Percentiles rank a stretch among this genome's conserved stretches.
phyloP scores from a whole-genome alignment of 2,329 filamentous ascomycete species.

The Fusarium austroafricanum region DNA sequence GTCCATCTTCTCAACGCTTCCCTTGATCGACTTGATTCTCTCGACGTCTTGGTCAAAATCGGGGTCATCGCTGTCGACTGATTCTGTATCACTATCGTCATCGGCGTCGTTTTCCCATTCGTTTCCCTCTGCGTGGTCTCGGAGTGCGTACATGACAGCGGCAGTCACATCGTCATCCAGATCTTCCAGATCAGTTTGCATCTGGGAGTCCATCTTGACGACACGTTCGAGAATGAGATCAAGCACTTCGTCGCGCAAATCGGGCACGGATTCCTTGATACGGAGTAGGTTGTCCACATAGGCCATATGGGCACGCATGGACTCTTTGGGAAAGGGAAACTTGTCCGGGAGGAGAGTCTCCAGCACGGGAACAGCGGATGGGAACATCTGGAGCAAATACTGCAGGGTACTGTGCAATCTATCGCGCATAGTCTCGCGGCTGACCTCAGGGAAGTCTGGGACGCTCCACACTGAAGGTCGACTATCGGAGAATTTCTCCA shows the following conservation, averaged over 20 bases:
- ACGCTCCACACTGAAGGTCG: conserved; percentile 60
- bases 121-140: conserved; percentile 42
- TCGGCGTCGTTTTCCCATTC: conserved; percentile 63
- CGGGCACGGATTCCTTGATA: conserved; percentile 80
- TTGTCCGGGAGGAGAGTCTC: conserved; percentile 73
- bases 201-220: conserved; percentile 94
- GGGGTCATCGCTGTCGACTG: conserved; percentile 75
- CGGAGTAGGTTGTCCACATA: conserved; percentile 88
- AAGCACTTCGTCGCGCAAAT: conserved; percentile 82
- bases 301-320: conserved; percentile 82
- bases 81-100: conserved; percentile 75
- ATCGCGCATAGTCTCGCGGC: conserved; percentile 72
- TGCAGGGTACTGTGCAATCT: conserved; percentile 81
- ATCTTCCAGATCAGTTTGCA: conserved; percentile 93
- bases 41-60: conserved; percentile 72
- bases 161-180: conserved; percentile 89
- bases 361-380: conserved; percentile 78
- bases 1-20: conserved; percentile 92
- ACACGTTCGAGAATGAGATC: conserved; percentile 86
- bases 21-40: conserved; percentile 77
- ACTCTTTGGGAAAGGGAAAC: conserved; percentile 83
- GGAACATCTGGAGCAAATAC: conserved; percentile 83
- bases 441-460: conserved; percentile 68
- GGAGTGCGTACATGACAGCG: conserved; percentile 69
- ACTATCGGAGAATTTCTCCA: conserved; percentile 76